phyloP scores from a whole-genome alignment of 179 eudicot genomes.

The Spinacia oleracea region DNA sequence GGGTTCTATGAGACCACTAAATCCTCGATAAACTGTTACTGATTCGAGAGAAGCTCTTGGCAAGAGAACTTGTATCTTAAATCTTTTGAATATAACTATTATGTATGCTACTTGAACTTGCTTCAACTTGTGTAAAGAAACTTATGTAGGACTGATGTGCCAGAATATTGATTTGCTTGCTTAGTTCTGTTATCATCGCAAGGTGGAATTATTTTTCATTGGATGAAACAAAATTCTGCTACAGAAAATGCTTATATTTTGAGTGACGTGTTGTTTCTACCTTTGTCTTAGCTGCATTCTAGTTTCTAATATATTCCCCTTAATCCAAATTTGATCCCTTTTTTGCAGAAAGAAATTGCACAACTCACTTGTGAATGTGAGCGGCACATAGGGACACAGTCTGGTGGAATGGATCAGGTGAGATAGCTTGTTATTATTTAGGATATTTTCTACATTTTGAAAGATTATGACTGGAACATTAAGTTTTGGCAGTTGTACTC shows the following conservation, averaged over 20 bases:
- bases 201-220: neutral
- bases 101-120: constrained; percentile 7
- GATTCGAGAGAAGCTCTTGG: neutral
- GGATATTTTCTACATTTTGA: neutral
- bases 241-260: neutral
- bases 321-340: neutral
- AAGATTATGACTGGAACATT: neutral
- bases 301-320: neutral
- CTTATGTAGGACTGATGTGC: neutral
- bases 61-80: neutral
- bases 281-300: constrained; percentile 9
- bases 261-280: neutral
- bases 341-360: constrained; percentile 91
- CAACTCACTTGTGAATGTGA: constrained; percentile 96
- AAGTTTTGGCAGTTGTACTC: neutral
- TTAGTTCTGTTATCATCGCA: neutral
- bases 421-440: neutral
- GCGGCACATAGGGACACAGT: constrained; percentile 96
- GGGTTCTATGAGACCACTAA: neutral
- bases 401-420: constrained; percentile 99
- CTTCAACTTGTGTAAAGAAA: neutral
- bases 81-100: neutral
- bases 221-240: constrained; percentile 1
- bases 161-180: neutral
- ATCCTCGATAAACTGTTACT: neutral